Base-by-base conservation (phyloP, 192 early-diverging fungal genomes). In the Piromyces sp. region DNA sequence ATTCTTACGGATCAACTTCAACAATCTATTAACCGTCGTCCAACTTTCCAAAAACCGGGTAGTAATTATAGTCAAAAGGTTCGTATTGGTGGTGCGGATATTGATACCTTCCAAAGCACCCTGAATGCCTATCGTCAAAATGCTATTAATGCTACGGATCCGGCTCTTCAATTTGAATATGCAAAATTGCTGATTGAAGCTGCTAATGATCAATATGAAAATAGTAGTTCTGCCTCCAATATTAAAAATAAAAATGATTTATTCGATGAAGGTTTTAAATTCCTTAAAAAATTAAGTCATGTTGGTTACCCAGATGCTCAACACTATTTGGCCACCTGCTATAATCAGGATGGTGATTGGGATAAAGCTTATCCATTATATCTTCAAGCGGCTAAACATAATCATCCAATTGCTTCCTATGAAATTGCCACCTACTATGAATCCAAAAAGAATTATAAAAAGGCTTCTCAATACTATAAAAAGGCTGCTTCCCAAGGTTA, bases 281-380 rank as follows among this genome's bases (percentile, higher is more conserved):
- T 78, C 30, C 80, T 82, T n/a, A 79, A 78, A n/a, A 82, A 82
- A 29, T 80, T 82, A 22, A 80, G 79, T 30, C 81, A 78, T 36
- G 81, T 30, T n/a, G 42, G 33, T 31, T 82, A 82, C 15, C 82
- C 82, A 19, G 82, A 82, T 36, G 82, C 82, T 29, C 82, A 82
- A 38, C n/a, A 82, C 14, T 82, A 58, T 36, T 80, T 82, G 29
- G 82, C 36, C 7, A 30, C 29, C 2, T 22, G 81, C 22, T 82
- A 82, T 36, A 80, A 78, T 2, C 42, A 38, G 15, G 82, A 82
- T 68, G 82, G 82, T 30, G 82, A 82, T 19, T 82, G 81, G 79
- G 82, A 82, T 36, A 82, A 82, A 29, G 82, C 36, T 30, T 82
- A 81, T 68, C 36, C 82, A 36, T 36, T 82, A 28, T 82, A 30